Evolutionary conservation across 169 alveolate genomes (phyloP), one percentile per base, ranked within the genome.

Genomic region (Cyclospora cayetanensis): DNA sequence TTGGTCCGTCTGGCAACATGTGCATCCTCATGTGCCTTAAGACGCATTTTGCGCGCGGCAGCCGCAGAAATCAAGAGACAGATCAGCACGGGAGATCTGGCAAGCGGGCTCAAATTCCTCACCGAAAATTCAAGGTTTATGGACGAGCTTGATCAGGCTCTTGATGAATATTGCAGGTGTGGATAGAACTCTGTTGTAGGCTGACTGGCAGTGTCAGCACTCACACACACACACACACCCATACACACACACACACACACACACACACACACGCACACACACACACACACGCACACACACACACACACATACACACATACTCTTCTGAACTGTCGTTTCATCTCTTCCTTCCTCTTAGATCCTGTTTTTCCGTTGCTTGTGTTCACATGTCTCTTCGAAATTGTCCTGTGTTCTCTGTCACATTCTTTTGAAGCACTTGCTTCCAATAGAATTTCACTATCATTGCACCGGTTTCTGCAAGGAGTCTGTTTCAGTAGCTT

Each of bases 11-110:
- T 96, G 41, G 93, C 97, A 41, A 95, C 97, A 35, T 96, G 97
- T 80, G 96, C 97, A 1, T 94, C 97, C 15, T 96, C 98, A 22
- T 97, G 95, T 31, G 97, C 98, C 9, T 86, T 96, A 52, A 55
- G 97, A 18, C 90, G 98, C 79, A 96, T 96, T 25, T 94, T 96
- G 74, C 84, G 93, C 76, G 98, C 98, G 18, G 94, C 97, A 29
- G 90, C 94, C 31, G 94, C 95, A 27, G 98, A 96, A 80, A 95
- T 95, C 66, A 42, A 42, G 11, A 79, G 92, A 18, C 89, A 65
- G 35, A 27, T 89, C 1, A 20, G 20, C 22, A 4, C 31, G 20
- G 93, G 89, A 9, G 93, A 89, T 29, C 90, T 79, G 52, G n/a
- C 66, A 63, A 46, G 74, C 29, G 77, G 90, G 9, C 83, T 89